These are phyloP conservation scores for Pythium scleroteichum DNA, from an alignment of 352 stramenopile genomes.

Conservation along the genomic window DNA sequence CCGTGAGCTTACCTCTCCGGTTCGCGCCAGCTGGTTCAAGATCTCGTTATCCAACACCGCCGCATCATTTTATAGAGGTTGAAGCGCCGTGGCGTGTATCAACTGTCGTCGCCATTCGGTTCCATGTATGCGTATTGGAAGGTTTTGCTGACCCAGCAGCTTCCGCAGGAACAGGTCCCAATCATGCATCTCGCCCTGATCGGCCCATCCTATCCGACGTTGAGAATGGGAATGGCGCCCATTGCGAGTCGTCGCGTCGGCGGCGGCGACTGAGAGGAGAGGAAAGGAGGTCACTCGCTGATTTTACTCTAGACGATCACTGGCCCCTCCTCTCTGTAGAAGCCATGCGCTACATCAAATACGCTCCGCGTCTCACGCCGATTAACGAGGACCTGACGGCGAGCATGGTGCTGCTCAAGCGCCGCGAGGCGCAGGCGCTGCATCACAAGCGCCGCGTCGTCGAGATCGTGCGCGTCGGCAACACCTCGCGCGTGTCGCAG, in stretches of 20 bases:
- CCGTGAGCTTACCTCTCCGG: constrained; percentile 1
- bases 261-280: too few species aligned
- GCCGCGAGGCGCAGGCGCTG: constrained; percentile 6
- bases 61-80: constrained; percentile 5
- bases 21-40: constrained; percentile 12
- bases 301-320: constrained; percentile 1
- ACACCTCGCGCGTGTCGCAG: neutral
- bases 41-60: neutral
- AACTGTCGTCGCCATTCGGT: neutral
- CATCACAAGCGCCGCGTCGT: constrained; percentile 19
- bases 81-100: too few species aligned
- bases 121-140: constrained; percentile 3
- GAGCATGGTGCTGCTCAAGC: constrained; percentile 40
- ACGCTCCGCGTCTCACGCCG: constrained; percentile 48
- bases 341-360: constrained; percentile 48
- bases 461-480: constrained; percentile 12
- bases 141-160: constrained; percentile 3
- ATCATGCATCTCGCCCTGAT: too few species aligned
- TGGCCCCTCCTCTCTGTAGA: neutral
- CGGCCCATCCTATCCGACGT: neutral
- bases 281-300: constrained; percentile 8
- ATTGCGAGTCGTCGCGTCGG: neutral
- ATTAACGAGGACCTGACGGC: constrained; percentile 53
- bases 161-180: constrained; percentile 3
- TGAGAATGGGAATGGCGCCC: too few species aligned